These are phyloP conservation scores for Danielia oregonensis DNA, from an alignment of 805 yeast species.

Conservation along the genomic window DNA sequence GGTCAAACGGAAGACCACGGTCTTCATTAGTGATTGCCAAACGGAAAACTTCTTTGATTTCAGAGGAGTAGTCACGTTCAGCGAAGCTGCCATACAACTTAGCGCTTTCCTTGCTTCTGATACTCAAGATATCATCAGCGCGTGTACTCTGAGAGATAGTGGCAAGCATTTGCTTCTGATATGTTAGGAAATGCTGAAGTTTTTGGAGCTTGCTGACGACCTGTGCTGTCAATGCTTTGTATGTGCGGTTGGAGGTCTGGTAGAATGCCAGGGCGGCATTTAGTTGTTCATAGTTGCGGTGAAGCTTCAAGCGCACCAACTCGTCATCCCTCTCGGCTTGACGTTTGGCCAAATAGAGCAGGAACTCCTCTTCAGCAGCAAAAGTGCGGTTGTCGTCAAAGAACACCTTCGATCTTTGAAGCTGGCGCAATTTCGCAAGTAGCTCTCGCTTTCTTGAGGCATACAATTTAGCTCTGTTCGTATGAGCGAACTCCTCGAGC, in stretches of 20 bases:
- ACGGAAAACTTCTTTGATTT: slow-evolving; percentile 27
- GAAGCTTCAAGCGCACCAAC: slow-evolving; percentile 29
- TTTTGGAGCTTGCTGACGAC: slow-evolving; percentile 35
- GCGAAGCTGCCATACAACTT: slow-evolving; percentile 25
- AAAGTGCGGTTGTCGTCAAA: slow-evolving; percentile 18
- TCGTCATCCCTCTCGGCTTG: slow-evolving; percentile 29
- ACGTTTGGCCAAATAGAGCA: slow-evolving; percentile 14
- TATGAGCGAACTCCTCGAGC: slow-evolving; percentile 16
- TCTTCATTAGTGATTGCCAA: slow-evolving; percentile 12
- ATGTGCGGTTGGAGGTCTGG: slow-evolving; percentile 34
- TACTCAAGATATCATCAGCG: slow-evolving; percentile 17
- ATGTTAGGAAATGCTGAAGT: slow-evolving; percentile 36
- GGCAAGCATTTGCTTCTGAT: slow-evolving; percentile 21
- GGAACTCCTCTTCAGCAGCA: slow-evolving; percentile 26
- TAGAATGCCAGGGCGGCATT: slow-evolving; percentile 30
- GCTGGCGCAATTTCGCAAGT: slow-evolving; percentile 20
- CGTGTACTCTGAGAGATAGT: slow-evolving; percentile 2
- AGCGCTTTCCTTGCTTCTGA: slow-evolving; percentile 22
- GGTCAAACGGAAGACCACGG: slow-evolving; percentile 5
- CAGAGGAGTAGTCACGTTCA: slow-evolving; percentile 25
- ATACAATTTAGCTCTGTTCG: slow-evolving; percentile 19
- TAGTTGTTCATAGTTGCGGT: slow-evolving; percentile 29
- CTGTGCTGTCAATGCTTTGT: slow-evolving; percentile 26
- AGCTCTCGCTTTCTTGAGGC: slow-evolving; percentile 21
- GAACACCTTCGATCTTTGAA: slow-evolving; percentile 23